Evolutionary conservation across 1,139 yeast genomes (phyloP).

Genomic region (Zygosaccharomyces sapae): DNA sequence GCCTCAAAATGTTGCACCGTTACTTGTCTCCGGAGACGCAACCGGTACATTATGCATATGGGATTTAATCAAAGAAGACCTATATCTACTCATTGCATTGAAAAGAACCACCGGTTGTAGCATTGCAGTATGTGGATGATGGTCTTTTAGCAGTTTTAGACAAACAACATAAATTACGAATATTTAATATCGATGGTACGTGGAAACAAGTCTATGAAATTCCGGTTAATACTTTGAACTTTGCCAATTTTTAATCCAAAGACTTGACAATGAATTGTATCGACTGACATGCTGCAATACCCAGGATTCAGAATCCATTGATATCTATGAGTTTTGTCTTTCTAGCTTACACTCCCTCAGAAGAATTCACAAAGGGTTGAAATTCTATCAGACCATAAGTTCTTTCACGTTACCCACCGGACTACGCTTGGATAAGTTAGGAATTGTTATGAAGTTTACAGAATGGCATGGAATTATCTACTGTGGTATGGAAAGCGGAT

Average conservation of each 20-base stretch:
- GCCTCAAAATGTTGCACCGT: conserved; percentile 12
- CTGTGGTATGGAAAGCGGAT: conserved; percentile 33
- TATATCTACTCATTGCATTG: conserved; percentile 8
- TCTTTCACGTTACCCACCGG: conserved; percentile 3
- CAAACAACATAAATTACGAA: conserved; percentile 30
- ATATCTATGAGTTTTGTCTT: conserved; percentile 27
- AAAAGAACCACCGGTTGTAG: conserved; percentile 20
- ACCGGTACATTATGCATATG: conserved; percentile 27
- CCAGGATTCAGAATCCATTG: conserved; percentile 30
- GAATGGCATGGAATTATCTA: conserved; percentile 15
- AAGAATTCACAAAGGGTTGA: conserved; percentile 22
- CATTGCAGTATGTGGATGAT: conserved; percentile 14
- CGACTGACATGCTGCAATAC: conserved; percentile 32
- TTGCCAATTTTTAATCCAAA: conserved; percentile 28
- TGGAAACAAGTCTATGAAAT: conserved; percentile 25
- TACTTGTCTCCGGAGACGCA: conserved; percentile 30
- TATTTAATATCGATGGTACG: conserved; percentile 15
- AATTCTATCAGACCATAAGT: conserved; percentile 19
- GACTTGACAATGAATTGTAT: conserved; percentile 10
- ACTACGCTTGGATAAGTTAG: conserved; percentile 23
- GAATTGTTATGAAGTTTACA: conserved; percentile 31
- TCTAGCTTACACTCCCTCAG: conserved; percentile 22
- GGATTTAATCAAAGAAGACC: conserved; percentile 33
- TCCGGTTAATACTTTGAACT: conserved; percentile 34
- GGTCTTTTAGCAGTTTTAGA: conserved; percentile 21